A percentile compares a stretch with the other conserved stretches of the same genome.
Conservation (phyloP, 2,329 filamentous ascomycete genomes). For the Neoascochyta sp. region DNA sequence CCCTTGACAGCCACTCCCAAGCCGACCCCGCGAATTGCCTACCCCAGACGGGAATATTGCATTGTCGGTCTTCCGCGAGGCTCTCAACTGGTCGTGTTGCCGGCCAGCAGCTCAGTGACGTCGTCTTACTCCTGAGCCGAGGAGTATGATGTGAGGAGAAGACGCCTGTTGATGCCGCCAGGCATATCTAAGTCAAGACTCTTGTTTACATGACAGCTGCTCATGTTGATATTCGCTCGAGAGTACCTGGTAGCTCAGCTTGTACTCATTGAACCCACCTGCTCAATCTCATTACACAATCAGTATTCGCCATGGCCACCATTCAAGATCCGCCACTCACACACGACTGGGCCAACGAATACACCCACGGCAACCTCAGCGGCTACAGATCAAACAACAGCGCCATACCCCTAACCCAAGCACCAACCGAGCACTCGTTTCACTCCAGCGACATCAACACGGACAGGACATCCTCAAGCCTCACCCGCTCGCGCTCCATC, state of each 20-base stretch:
- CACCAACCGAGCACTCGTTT: slow-evolving; percentile 16
- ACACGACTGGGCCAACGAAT: slow-evolving; percentile 17
- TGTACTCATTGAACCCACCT: not conserved
- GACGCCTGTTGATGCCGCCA: too few relatives aligned
- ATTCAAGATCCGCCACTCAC: too few relatives aligned
- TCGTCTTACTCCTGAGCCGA: not conserved
- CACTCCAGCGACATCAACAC: slow-evolving; percentile 10
- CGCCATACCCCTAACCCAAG: slow-evolving; percentile 12
- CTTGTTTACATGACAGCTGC: too few relatives aligned
- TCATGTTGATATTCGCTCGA: not conserved
- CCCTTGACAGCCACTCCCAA: slow-evolving; percentile 4
- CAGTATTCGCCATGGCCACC: slow-evolving; percentile 1
- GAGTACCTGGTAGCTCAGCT: not conserved
- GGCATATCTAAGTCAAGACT: too few relatives aligned
- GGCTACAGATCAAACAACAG: slow-evolving; percentile 10
- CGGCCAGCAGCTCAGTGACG: slow-evolving; percentile 4
- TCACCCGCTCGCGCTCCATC: slow-evolving; percentile 19
- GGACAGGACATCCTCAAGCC: slow-evolving; percentile 20
- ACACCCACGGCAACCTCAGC: slow-evolving; percentile 8
- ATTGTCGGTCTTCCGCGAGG: not conserved
- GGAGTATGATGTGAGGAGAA: too few relatives aligned
- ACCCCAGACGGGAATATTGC: slow-evolving; percentile 2
- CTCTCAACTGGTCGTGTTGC: slow-evolving; percentile 4
- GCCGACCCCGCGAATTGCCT: slow-evolving; percentile 6
- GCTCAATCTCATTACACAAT: not conserved